Conservation (phyloP, 2,329 filamentous ascomycete genomes). For the Stachybotrys echinatus region DNA sequence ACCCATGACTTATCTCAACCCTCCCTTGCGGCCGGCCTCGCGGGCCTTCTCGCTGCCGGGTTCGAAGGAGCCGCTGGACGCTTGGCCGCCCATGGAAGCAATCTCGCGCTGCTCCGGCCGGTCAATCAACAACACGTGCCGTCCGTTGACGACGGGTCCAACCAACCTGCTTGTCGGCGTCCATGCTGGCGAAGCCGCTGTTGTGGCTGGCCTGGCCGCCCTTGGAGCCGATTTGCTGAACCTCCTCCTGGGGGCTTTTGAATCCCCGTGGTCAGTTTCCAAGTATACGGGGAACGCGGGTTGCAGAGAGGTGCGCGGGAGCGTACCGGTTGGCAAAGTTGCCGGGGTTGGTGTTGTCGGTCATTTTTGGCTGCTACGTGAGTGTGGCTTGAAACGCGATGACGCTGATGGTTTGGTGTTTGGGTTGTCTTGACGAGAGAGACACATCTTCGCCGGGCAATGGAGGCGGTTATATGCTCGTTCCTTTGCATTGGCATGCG, state of each 20-base stretch:
- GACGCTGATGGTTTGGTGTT: background rate
- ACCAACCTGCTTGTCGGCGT: constrained; percentile 33
- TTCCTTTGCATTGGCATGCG: too few relatives aligned
- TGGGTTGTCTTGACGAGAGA: too few relatives aligned
- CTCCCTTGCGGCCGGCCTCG: constrained; percentile 51
- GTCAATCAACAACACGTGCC: background rate
- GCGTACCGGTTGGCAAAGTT: constrained; percentile 21
- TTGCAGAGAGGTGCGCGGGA: too few relatives aligned
- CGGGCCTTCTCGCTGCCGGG: constrained; percentile 44
- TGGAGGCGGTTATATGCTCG: too few relatives aligned
- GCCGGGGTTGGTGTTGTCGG: constrained; percentile 17
- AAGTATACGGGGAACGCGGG: too few relatives aligned
- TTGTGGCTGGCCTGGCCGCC: constrained; percentile 32
- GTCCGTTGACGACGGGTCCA: background rate
- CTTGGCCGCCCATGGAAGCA: constrained; percentile 48
- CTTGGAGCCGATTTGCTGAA: constrained; percentile 34
- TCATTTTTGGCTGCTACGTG: too few relatives aligned
- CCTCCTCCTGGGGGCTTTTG: constrained; percentile 35
- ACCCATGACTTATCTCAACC: constrained; percentile 14
- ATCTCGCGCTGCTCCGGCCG: constrained; percentile 34
- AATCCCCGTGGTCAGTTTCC: background rate
- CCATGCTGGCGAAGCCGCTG: constrained; percentile 34
- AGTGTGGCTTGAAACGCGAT: background rate
- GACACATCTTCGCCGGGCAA: too few relatives aligned
- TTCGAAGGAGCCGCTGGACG: constrained; percentile 49